A percentile compares a stretch with the other conserved stretches of the same genome.
phyloP scores from a whole-genome alignment of 2,329 filamentous ascomycete species.

The Xylariaceae sp. region DNA sequence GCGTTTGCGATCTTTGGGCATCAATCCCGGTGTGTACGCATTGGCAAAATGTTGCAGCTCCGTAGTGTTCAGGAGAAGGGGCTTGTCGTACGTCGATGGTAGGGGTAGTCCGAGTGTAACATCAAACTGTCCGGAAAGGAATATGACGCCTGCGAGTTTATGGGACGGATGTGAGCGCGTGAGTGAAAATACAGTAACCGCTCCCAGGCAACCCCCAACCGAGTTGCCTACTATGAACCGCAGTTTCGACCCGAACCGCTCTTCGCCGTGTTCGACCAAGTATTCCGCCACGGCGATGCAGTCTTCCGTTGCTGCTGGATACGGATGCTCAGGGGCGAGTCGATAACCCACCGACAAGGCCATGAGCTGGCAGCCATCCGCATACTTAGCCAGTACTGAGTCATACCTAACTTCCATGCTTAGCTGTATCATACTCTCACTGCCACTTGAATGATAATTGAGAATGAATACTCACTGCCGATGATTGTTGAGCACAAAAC shows the following conservation, averaged over 20 bases:
- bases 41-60: conserved; percentile 44
- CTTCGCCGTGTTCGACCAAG: conserved; percentile 44
- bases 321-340: conserved; percentile 56
- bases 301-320: conserved; percentile 51
- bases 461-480: conserved; percentile 5
- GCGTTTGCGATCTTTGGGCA: conserved; percentile 37
- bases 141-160: conserved; percentile 44
- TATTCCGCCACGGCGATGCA: conserved; percentile 54
- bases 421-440: background rate
- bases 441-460: background rate
- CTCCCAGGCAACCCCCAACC: conserved; percentile 1
- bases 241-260: conserved; percentile 41
- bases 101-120: conserved; percentile 40
- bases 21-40: conserved; percentile 32
- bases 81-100: background rate
- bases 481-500: conserved; percentile 22
- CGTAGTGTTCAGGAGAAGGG: conserved; percentile 40
- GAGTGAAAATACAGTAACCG: conserved; percentile 38
- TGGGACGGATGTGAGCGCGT: conserved; percentile 36
- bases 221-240: conserved; percentile 11
- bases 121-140: conserved; percentile 52
- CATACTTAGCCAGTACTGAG: conserved; percentile 44
- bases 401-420: conserved; percentile 15
- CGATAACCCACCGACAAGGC: conserved; percentile 56
- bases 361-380: conserved; percentile 44